A percentile compares a stretch with the other conserved stretches of the same genome.
Evolutionary conservation across 2,329 filamentous ascomycete genomes (phyloP).

Genomic region (Sclerotinia glacialis): DNA sequence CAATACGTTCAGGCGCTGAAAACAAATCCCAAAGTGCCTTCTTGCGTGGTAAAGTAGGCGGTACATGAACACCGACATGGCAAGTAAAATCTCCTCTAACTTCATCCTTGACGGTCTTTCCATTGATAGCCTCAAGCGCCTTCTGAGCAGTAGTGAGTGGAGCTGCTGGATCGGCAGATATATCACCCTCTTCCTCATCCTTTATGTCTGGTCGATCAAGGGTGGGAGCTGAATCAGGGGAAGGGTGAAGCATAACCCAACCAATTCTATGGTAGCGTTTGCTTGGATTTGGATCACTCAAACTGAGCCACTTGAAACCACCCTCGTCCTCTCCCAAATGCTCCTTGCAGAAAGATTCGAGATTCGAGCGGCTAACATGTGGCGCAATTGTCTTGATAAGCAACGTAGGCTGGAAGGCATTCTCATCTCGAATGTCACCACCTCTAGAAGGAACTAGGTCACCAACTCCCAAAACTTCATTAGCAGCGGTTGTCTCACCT

Average conservation of each 20-base stretch:
- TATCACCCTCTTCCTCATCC: conserved; percentile 56
- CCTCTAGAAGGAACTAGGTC: conserved; percentile 82
- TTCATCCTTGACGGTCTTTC: conserved; percentile 94
- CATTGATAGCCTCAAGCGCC: conserved; percentile 90
- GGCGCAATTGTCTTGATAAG: conserved; percentile 98
- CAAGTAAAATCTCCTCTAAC: conserved; percentile 94
- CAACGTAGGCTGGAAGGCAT: conserved; percentile 82
- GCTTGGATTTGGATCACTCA: conserved; percentile 93
- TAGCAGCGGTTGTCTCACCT: conserved; percentile 85
- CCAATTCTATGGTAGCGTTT: conserved; percentile 98
- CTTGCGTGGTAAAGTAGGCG: conserved; percentile 80
- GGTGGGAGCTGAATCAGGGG: conserved; percentile 61
- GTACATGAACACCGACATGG: conserved; percentile 93
- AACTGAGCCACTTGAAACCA: conserved; percentile 91
- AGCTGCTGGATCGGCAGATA: conserved; percentile 42
- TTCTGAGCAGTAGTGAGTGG: conserved; percentile 69
- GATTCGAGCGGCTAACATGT: conserved; percentile 87
- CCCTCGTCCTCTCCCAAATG: conserved; percentile 87
- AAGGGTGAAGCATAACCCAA: conserved; percentile 93
- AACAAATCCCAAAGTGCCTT: conserved; percentile 97
- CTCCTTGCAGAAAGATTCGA: conserved; percentile 92
- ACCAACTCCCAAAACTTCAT: conserved; percentile 88
- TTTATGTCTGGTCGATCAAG: conserved; percentile 71
- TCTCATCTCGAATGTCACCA: conserved; percentile 86
- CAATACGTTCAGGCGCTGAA: conserved; percentile 87